Percentiles rank a stretch among this genome's conserved stretches.
These are phyloP conservation scores for Solanum sejunctum DNA, from an alignment of 257 asterid species.

Conservation along the genomic window DNA sequence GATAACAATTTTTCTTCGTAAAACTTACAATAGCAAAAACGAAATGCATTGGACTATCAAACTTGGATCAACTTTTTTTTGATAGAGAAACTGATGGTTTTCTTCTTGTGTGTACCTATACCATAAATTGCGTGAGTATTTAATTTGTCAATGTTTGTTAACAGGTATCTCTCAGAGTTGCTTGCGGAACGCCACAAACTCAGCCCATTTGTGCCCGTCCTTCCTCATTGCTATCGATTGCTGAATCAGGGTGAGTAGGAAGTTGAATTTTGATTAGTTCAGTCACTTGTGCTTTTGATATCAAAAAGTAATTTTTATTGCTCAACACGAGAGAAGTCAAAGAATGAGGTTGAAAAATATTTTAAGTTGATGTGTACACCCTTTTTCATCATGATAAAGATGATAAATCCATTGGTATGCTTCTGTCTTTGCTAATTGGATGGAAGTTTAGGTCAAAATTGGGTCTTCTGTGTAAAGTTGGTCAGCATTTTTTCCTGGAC, in stretches of 20 bases:
- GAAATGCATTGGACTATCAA: not conserved
- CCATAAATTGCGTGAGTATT: not conserved
- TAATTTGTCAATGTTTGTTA: slow-evolving; percentile 1
- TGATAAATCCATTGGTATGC: not conserved
- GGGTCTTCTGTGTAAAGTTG: not conserved
- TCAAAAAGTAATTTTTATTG: not conserved
- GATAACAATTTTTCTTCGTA: not conserved
- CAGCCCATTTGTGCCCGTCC: slow-evolving; percentile 67
- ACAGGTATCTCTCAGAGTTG: slow-evolving; percentile 42
- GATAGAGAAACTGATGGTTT: not conserved
- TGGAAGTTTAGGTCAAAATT: not conserved
- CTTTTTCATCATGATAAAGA: not conserved
- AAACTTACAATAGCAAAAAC: not conserved
- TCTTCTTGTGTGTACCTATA: not conserved
- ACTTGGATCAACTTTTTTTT: not conserved
- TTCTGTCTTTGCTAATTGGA: not conserved
- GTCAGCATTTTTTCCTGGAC: not conserved
- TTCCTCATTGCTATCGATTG: slow-evolving; percentile 58
- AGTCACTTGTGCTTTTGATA: not conserved
- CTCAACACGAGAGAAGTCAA: not conserved
- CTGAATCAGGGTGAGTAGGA: slow-evolving; percentile 73
- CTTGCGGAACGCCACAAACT: slow-evolving; percentile 65
- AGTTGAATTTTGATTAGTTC: not conserved
- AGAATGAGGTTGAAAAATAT: not conserved
- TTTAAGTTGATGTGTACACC: not conserved